These are phyloP conservation scores for Pestalotiopsis sp. DNA, from an alignment of 2,329 filamentous ascomycete species.

Conservation along the genomic window DNA sequence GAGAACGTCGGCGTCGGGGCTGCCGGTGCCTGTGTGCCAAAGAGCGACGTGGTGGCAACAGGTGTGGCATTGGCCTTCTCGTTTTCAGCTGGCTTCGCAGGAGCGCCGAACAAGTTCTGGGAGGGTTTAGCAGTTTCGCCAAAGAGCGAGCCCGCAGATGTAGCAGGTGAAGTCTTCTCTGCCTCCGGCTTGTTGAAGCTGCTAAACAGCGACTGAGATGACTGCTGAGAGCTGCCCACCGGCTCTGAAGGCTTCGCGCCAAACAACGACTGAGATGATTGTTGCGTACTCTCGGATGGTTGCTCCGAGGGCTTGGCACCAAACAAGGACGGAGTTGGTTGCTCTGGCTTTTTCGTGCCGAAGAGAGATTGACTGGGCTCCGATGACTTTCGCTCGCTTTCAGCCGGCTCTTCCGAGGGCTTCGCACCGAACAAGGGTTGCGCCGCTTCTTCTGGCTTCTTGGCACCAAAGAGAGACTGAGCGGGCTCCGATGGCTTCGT, in stretches of 20 bases:
- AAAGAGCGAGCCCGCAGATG: constrained; percentile 18
- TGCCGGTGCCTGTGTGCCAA: constrained; percentile 18
- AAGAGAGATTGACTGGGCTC: not conserved
- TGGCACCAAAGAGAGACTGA: not conserved
- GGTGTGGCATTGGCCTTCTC: constrained; percentile 14
- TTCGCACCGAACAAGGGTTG: constrained; percentile 22
- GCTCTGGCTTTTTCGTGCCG: not conserved
- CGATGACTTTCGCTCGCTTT: not conserved
- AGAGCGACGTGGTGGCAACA: constrained; percentile 19
- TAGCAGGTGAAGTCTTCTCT: constrained; percentile 5
- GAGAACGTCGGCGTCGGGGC: constrained; percentile 16
- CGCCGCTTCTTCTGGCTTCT: constrained; percentile 22
- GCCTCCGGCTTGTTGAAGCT: not conserved
- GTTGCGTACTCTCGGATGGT: constrained; percentile 19
- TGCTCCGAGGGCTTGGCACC: constrained; percentile 20
- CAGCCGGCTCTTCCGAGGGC: constrained; percentile 21
- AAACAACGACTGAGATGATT: constrained; percentile 19
- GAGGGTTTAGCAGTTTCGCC: constrained; percentile 10
- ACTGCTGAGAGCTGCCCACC: constrained; percentile 15
- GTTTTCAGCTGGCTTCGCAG: constrained; percentile 17
- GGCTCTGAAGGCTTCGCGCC: not conserved
- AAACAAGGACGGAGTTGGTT: not conserved
- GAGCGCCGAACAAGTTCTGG: constrained; percentile 21
- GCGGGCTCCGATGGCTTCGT: not conserved
- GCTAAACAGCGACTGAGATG: constrained; percentile 6